Evolutionary conservation across 2,329 filamentous ascomycete species (phyloP), one percentile per base, ranked within the genome.

Genomic region (Madurella mycetomatis): DNA sequence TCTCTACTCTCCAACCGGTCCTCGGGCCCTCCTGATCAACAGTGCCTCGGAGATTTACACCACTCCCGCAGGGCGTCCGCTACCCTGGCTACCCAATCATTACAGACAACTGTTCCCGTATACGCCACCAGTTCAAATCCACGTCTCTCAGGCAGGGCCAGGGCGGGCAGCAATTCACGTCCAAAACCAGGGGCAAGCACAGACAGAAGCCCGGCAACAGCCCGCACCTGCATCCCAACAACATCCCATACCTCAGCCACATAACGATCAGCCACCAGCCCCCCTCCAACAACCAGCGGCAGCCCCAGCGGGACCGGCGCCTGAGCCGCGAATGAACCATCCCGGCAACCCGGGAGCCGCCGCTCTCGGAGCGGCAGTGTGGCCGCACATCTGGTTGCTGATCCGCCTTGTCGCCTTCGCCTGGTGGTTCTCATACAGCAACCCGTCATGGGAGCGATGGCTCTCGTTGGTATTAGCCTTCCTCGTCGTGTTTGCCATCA

Each of bases 321-420:
- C 53, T 4, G 53, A 41, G 18, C 34, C 46, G 18, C 49, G 39
- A 13, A 5, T 56, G 12, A 48, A 55, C 9, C 75, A 74, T 47
- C 68, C 66, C 8, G 72, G 70, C 50, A 77, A 77, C 47, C 72
- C 71, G 1, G 68, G 66, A 3, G 66, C 67, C 0, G 70, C 64
- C 2, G 69, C 73, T 16, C 56, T 77, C 18, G 52, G 75, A 46
- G 73, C 70, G 4, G 73, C 74, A 15, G 51, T 82, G n/a, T 80
- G 79, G 73, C 81, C 81, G n/a, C 78, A 85, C 49, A 65, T 86
- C 30, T 86, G 83, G 83, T 73, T 86, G 49, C 60, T 85, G 1
- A 70, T 82, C 37, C 77, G 83, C 8, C 68, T 87, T 9, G 72
- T 75, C 11, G 68, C 81, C 5, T 84, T 86, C 64, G 76, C 86